These are phyloP conservation scores for Teratosphaeria epicoccoides DNA, from an alignment of 2,329 filamentous ascomycete genomes.

Conservation along the genomic window DNA sequence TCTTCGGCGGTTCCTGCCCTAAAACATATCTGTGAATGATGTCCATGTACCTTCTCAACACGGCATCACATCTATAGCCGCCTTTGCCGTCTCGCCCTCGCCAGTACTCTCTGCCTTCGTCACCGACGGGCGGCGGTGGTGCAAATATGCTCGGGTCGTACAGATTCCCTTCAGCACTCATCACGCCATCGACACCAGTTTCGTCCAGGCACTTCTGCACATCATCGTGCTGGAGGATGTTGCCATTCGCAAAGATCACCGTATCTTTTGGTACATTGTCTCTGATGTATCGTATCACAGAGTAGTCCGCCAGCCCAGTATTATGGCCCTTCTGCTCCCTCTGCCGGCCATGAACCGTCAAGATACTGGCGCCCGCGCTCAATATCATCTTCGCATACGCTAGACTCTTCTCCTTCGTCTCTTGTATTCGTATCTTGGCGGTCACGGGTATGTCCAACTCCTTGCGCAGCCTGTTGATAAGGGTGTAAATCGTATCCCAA, in stretches of 20 bases:
- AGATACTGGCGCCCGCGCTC: conserved; percentile 76
- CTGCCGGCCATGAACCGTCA: conserved; percentile 81
- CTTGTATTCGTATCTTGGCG: conserved; percentile 85
- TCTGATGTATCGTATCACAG: conserved; percentile 67
- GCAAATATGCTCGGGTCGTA: conserved; percentile 85
- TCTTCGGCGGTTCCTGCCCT: conserved; percentile 51
- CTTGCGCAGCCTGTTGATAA: conserved; percentile 74
- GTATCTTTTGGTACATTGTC: conserved; percentile 76
- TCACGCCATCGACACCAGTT: conserved; percentile 84
- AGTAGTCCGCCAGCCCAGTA: conserved; percentile 89
- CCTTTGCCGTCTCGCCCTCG: conserved; percentile 64
- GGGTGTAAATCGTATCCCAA: conserved; percentile 66
- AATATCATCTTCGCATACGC: conserved; percentile 83
- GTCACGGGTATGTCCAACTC: conserved; percentile 77
- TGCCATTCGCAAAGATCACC: conserved; percentile 94
- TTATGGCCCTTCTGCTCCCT: conserved; percentile 93
- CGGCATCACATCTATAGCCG: conserved; percentile 80
- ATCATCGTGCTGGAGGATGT: conserved; percentile 72
- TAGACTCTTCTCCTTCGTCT: conserved; percentile 75
- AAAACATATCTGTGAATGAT: conserved; percentile 75
- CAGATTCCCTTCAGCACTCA: conserved; percentile 93
- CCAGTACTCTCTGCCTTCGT: conserved; percentile 77
- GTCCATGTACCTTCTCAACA: conserved; percentile 79
- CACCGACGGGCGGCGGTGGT: conserved; percentile 49
- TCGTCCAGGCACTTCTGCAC: conserved; percentile 65